Evolutionary conservation across 1,139 yeast species (phyloP).

Genomic region (Protomyces inouyei): DNA sequence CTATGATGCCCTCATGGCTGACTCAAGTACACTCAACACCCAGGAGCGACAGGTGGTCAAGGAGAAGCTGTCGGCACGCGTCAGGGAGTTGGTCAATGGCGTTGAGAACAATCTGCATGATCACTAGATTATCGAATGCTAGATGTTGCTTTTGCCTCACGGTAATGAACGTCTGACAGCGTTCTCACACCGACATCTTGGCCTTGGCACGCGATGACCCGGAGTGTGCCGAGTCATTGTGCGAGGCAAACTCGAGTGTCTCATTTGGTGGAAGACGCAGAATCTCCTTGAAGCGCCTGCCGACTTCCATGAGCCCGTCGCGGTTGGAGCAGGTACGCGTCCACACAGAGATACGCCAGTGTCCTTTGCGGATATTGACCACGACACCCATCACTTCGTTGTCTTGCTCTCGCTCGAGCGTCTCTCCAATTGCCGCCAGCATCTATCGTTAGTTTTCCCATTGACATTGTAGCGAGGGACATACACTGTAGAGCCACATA

Average conservation of each 20-base stretch:
- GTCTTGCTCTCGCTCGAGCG: slow-evolving; percentile 54
- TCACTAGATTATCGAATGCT: neutral
- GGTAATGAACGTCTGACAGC: neutral
- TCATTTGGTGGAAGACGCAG: slow-evolving; percentile 64
- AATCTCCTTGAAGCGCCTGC: slow-evolving; percentile 65
- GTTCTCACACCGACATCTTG: slow-evolving; percentile 23
- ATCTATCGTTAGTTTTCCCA: slow-evolving; percentile 50
- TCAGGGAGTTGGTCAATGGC: slow-evolving; percentile 12
- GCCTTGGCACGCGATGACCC: slow-evolving; percentile 34
- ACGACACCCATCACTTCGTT: slow-evolving; percentile 94
- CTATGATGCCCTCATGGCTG: slow-evolving; percentile 14
- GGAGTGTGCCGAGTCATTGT: slow-evolving; percentile 39
- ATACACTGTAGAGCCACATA: slow-evolving; percentile 59
- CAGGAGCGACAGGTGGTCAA: slow-evolving; percentile 23
- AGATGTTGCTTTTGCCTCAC: neutral
- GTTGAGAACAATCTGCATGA: slow-evolving; percentile 26
- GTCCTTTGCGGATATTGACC: slow-evolving; percentile 77
- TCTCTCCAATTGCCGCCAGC: slow-evolving; percentile 91
- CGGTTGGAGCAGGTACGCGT: slow-evolving; percentile 72
- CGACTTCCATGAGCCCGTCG: slow-evolving; percentile 53
- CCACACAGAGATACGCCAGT: slow-evolving; percentile 87
- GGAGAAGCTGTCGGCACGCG: slow-evolving; percentile 21
- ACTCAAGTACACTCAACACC: neutral
- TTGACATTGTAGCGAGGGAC: slow-evolving; percentile 34
- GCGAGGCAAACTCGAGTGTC: slow-evolving; percentile 70